Percentiles rank a stretch among this genome's conserved stretches.
Evolutionary conservation across 805 yeast genomes (phyloP).

Genomic region (Lipomyces chichibuensis): DNA sequence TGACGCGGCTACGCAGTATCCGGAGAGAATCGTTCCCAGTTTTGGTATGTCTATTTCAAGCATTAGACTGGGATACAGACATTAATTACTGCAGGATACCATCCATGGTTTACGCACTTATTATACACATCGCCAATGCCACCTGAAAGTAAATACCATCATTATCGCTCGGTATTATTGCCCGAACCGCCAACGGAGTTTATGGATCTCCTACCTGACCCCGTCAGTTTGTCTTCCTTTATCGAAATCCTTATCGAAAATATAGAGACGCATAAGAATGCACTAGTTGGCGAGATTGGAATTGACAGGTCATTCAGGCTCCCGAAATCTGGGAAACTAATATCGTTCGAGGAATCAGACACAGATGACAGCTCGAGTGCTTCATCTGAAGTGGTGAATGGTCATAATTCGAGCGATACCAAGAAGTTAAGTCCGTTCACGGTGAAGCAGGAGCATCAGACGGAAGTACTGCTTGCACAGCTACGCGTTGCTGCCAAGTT

Average conservation of each 20-base stretch:
- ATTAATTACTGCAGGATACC: constrained; percentile 58
- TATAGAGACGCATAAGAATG: constrained; percentile 42
- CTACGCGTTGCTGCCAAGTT: constrained; percentile 57
- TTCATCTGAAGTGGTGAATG: constrained; percentile 2
- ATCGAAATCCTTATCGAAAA: constrained; percentile 44
- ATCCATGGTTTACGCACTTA: constrained; percentile 88
- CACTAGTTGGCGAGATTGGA: constrained; percentile 88
- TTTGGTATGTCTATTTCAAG: constrained; percentile 38
- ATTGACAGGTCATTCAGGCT: constrained; percentile 75
- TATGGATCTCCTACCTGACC: constrained; percentile 61
- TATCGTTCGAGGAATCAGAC: constrained; percentile 49
- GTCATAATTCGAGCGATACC: constrained; percentile 10
- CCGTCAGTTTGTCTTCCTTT: constrained; percentile 51
- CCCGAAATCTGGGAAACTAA: constrained; percentile 55
- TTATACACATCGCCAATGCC: constrained; percentile 47
- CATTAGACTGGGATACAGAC: neutral
- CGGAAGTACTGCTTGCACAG: constrained; percentile 53
- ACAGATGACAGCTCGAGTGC: neutral
- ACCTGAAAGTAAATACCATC: constrained; percentile 49
- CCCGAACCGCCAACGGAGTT: constrained; percentile 47
- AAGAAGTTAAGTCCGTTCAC: constrained; percentile 49
- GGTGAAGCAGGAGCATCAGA: constrained; percentile 71
- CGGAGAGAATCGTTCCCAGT: constrained; percentile 44
- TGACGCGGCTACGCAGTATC: constrained; percentile 37
- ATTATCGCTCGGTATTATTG: constrained; percentile 59